phyloP scores from a whole-genome alignment of 2,329 filamentous ascomycete genomes.

The Arthroderma sp. region DNA sequence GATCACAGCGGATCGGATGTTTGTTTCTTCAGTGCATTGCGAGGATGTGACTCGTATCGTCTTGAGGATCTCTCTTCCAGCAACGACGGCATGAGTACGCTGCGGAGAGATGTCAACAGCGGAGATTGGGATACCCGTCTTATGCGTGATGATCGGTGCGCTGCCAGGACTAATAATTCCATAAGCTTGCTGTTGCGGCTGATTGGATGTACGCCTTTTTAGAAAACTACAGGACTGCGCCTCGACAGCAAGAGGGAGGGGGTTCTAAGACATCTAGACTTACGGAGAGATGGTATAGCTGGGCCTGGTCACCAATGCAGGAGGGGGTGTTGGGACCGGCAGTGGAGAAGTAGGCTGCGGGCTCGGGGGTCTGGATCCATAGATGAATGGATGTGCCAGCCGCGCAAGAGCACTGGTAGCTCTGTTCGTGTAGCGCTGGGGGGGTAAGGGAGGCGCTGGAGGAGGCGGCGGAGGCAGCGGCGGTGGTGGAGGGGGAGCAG shows the following conservation, averaged over 20 bases:
- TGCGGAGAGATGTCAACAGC: conserved; percentile 53
- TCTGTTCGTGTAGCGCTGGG: conserved; percentile 33
- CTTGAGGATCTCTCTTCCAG: conserved; percentile 54
- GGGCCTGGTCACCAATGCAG: conserved; percentile 10
- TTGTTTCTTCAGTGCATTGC: conserved; percentile 49
- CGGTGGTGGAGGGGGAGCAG: conserved; percentile 16
- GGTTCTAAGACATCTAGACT: not conserved
- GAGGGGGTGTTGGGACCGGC: conserved; percentile 11
- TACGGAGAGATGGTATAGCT: conserved; percentile 31
- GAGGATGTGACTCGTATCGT: conserved; percentile 48
- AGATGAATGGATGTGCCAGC: conserved; percentile 44
- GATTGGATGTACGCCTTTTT: not conserved
- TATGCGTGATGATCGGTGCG: conserved; percentile 47
- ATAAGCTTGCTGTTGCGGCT: not conserved
- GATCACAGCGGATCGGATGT: conserved; percentile 49
- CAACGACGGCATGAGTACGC: conserved; percentile 52
- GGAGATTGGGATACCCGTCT: conserved; percentile 52
- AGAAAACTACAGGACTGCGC: too few relatives aligned
- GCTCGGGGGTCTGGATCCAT: conserved; percentile 43
- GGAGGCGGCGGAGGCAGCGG: conserved; percentile 18
- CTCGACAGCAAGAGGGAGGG: too few relatives aligned
- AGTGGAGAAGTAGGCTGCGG: conserved; percentile 34
- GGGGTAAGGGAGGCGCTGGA: conserved; percentile 25
- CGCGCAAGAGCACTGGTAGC: conserved; percentile 39
- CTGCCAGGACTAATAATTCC: conserved; percentile 31